Evolutionary conservation across 768 basidiomycete species (phyloP).

Genomic region (Rhodocollybia butyracea): DNA sequence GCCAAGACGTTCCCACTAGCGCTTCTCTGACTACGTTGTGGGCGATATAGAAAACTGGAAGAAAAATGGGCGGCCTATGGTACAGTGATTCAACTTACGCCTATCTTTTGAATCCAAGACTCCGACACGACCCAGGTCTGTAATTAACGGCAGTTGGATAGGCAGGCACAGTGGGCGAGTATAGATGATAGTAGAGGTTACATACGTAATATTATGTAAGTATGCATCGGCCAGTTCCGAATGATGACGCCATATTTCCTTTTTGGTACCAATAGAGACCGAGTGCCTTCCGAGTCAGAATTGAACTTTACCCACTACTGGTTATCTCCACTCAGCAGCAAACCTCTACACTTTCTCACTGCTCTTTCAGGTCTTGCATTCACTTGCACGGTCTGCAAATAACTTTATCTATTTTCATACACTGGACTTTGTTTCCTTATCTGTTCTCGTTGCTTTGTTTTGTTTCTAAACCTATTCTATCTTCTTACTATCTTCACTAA

Average conservation of each 20-base stretch:
- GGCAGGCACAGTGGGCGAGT: too few relatives aligned
- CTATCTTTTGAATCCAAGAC: conserved; percentile 80
- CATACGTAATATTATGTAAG: too few relatives aligned
- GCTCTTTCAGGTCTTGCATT: conserved; percentile 2
- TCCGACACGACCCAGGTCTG: conserved; percentile 52
- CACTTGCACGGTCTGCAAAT: conserved; percentile 4
- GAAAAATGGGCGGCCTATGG: conserved; percentile 63
- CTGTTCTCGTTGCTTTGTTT: background rate
- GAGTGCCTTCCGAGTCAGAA: conserved; percentile 3
- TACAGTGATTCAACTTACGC: conserved; percentile 48
- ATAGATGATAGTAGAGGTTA: too few relatives aligned
- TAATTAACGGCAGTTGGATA: background rate
- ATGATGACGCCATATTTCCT: background rate
- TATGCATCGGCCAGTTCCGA: too few relatives aligned
- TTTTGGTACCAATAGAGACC: conserved; percentile 2
- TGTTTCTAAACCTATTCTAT: conserved; percentile 1
- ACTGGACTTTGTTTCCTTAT: conserved; percentile 3
- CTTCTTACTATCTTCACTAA: conserved; percentile 1
- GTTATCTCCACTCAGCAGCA: conserved; percentile 4
- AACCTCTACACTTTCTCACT: background rate
- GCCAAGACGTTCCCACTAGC: conserved; percentile 48
- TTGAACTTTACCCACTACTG: background rate
- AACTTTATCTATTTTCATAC: background rate
- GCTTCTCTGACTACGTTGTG: conserved; percentile 17
- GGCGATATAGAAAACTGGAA: conserved; percentile 82